A percentile compares a stretch with the other conserved stretches of the same genome.
Evolutionary conservation across 2,329 filamentous ascomycete genomes (phyloP).

Genomic region (Paracoccidioides lutzii): DNA sequence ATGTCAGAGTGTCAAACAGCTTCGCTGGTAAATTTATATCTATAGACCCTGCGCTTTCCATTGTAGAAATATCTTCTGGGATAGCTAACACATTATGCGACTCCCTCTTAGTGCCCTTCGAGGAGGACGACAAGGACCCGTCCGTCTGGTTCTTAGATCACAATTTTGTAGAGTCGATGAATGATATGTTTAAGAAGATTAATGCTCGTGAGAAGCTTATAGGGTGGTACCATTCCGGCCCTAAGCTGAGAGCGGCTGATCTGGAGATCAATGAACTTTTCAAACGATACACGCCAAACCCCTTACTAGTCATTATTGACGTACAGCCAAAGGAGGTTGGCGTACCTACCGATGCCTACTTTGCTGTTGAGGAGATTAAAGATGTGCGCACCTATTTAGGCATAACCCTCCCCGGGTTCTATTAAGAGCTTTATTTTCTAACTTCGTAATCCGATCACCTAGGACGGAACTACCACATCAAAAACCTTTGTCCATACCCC

Average conservation of each 20-base stretch:
- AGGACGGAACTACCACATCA: constrained; percentile 94
- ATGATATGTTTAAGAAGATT: constrained; percentile 99
- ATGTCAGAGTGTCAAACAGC: constrained; percentile 95
- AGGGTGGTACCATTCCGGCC: constrained; percentile 98
- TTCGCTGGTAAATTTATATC: constrained; percentile 62
- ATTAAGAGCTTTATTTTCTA: not conserved
- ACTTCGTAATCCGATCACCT: constrained; percentile 3
- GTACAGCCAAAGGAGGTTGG: constrained; percentile 97
- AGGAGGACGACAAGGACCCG: constrained; percentile 97
- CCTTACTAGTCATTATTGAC: constrained; percentile 92
- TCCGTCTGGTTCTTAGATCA: constrained; percentile 99
- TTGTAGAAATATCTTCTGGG: not conserved
- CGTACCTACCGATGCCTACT: constrained; percentile 96
- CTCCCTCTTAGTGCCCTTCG: constrained; percentile 64
- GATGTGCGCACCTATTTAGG: constrained; percentile 51
- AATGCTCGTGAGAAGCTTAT: constrained; percentile 98
- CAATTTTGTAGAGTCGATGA: constrained; percentile 99
- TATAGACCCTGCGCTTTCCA: too few species aligned
- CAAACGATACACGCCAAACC: constrained; percentile 97
- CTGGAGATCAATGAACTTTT: constrained; percentile 99
- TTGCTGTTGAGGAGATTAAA: constrained; percentile 98
- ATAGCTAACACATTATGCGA: constrained; percentile 1
- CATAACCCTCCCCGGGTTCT: not conserved
- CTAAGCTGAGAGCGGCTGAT: constrained; percentile 91
- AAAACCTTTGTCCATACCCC: constrained; percentile 98